phyloP scores from a whole-genome alignment of 73 alveolate genomes.

The Stentor roeselii region DNA sequence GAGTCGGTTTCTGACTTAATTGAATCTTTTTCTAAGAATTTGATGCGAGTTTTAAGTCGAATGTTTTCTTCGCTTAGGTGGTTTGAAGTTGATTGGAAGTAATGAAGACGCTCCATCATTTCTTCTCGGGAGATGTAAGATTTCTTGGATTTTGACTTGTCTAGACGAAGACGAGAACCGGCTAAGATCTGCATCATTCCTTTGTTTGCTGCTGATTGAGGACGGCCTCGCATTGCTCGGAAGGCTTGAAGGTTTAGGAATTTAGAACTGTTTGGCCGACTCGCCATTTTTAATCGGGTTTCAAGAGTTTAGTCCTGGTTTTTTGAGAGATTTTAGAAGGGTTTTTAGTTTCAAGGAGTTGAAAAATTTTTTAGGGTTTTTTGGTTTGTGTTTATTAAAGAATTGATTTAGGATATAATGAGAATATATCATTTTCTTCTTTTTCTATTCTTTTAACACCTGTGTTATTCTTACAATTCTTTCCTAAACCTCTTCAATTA shows the following conservation, averaged over 20 bases:
- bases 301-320: no score
- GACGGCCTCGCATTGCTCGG: neutral
- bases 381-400: no score
- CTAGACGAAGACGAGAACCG: neutral
- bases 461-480: no score
- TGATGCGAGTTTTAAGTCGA: slow-evolving; percentile 41
- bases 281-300: no score
- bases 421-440: no score
- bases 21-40: slow-evolving; percentile 37
- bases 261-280: slow-evolving; percentile 4
- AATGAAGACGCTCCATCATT: neutral
- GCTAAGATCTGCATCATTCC: neutral
- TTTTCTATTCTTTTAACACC: no score
- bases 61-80: slow-evolving; percentile 46
- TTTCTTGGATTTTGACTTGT: slow-evolving; percentile 8
- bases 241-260: neutral
- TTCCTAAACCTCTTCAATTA: no score
- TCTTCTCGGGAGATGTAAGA: neutral
- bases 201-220: slow-evolving; percentile 3
- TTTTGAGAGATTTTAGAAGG: no score
- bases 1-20: slow-evolving; percentile 36
- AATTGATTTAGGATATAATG: no score
- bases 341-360: no score
- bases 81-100: slow-evolving; percentile 24
- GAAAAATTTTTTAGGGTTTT: no score